Base-by-base conservation (phyloP, 2,329 filamentous ascomycete genomes). In the Chaetomiaceae sp. region DNA sequence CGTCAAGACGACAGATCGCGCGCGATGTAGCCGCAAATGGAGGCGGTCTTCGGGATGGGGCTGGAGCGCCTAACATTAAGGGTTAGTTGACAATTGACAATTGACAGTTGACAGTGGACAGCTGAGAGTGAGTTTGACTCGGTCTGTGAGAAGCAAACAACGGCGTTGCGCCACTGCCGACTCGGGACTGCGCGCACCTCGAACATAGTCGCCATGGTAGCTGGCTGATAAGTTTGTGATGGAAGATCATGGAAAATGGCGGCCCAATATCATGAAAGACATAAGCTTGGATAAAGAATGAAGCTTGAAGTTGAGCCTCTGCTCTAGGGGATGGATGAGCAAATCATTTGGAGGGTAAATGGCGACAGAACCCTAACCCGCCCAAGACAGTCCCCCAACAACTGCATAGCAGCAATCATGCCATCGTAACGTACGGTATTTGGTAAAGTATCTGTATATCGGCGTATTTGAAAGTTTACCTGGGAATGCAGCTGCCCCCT, bases 1-100 rank as follows among this genome's bases (percentile, higher is more conserved):
- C 4, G 90, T 95, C 55, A 96, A 78, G 21, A 94, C 76, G 29
- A 95, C 87, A 21, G 87, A 91, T 56, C 87, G 83, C 40, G 91
- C 90, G 49, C 90, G 85, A 72, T 96, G 91, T 58, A 88, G 76
- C 57, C 90, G 87, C 46, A 95, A 77, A 58, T 82, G 87, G 67
- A 95, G 88, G 58, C 81, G 80, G 67, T 90, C 85, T 67, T 84
- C 81, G 36, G 85, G 86, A 65, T 86, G 48, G 9, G 64, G 65
- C 11, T 69, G 61, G 34, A 70, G 58, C 16, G 68, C 66, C 69
- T 64, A 34, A 48, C n/a, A 46, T n/a, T n/a, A n/a, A n/a, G n/a
- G n/a, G n/a, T n/a, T n/a, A n/a, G n/a, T n/a, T n/a, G n/a, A n/a
- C n/a, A n/a, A n/a, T n/a, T n/a, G n/a, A n/a, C n/a, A n/a, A n/a